A percentile compares a stretch with the other conserved stretches of the same genome.
These are phyloP conservation scores for Alternaria sp. DNA, from an alignment of 2,329 filamentous ascomycete genomes.

Conservation along the genomic window DNA sequence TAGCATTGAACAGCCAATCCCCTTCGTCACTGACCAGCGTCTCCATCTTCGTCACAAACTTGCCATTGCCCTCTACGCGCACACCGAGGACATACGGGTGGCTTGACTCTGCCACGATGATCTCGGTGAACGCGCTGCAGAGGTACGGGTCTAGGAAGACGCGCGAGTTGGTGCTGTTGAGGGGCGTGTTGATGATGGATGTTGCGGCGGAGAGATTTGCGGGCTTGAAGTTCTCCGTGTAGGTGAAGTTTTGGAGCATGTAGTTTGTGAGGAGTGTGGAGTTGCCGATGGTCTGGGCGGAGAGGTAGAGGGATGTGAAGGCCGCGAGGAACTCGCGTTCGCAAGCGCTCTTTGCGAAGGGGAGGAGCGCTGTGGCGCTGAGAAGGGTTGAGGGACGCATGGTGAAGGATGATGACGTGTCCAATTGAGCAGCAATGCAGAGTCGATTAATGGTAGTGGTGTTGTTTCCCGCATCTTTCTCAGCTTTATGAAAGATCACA, in stretches of 20 bases:
- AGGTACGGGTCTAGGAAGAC: slow-evolving; percentile 22
- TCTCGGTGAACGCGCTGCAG: slow-evolving; percentile 32
- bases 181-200: slow-evolving; percentile 24
- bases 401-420: rapidly evolving
- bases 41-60: slow-evolving; percentile 26
- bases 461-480: rapidly evolving
- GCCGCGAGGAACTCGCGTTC: slow-evolving; percentile 17
- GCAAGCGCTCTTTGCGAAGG: background rate
- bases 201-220: slow-evolving; percentile 15
- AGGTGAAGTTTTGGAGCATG: slow-evolving; percentile 19
- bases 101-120: slow-evolving; percentile 16
- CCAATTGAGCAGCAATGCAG: background rate
- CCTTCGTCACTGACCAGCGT: slow-evolving; percentile 28
- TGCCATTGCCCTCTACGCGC: slow-evolving; percentile 15
- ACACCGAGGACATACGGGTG: slow-evolving; percentile 34
- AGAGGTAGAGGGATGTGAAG: slow-evolving; percentile 22
- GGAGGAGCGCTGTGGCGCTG: background rate
- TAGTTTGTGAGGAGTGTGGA: slow-evolving; percentile 11
- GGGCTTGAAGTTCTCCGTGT: slow-evolving; percentile 28
- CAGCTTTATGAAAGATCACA: background rate
- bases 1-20: slow-evolving; percentile 34
- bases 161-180: slow-evolving; percentile 24
- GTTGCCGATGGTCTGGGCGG: slow-evolving; percentile 21
- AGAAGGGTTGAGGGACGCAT: background rate
- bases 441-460: rapidly evolving